Evolutionary conservation across 2,329 filamentous ascomycete genomes (phyloP).

Genomic region (Ophiocordyceps camponoti-saundersi): DNA sequence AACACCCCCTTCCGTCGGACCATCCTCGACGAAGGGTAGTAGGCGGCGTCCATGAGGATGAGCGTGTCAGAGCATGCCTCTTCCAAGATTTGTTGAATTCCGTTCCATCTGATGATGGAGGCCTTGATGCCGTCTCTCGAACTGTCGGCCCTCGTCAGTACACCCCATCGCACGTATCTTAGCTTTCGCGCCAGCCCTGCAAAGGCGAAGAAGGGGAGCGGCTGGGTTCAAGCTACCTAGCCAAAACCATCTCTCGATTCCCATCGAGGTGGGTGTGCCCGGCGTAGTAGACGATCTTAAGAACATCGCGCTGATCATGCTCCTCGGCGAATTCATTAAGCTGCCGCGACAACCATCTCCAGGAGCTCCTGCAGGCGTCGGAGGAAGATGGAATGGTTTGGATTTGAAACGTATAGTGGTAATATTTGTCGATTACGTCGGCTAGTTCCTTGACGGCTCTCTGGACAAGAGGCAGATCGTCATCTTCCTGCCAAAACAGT

Average conservation of each 20-base stretch:
- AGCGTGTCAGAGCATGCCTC: constrained; percentile 37
- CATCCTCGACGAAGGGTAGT: constrained; percentile 36
- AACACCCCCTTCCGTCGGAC: constrained; percentile 34
- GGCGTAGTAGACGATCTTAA: constrained; percentile 43
- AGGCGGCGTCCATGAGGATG: constrained; percentile 41
- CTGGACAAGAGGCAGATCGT: constrained; percentile 22
- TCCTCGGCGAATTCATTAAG: constrained; percentile 36
- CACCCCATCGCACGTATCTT: not conserved
- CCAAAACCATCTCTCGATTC: constrained; percentile 38
- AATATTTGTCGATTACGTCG: constrained; percentile 32
- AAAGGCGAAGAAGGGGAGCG: not conserved
- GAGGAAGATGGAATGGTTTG: constrained; percentile 31
- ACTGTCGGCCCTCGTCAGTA: constrained; percentile 16
- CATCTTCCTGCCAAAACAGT: constrained; percentile 39
- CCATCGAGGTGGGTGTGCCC: constrained; percentile 36
- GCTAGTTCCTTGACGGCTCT: constrained; percentile 28
- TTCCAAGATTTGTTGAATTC: constrained; percentile 38
- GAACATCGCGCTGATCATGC: constrained; percentile 33
- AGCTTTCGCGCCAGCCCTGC: not conserved
- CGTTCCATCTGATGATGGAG: constrained; percentile 35
- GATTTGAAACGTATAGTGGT: constrained; percentile 31
- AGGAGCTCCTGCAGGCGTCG: constrained; percentile 29
- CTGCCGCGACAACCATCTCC: constrained; percentile 33
- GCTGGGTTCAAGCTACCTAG: constrained; percentile 25
- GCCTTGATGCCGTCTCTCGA: constrained; percentile 26